These are phyloP conservation scores for Boletus fagicola DNA, from an alignment of 768 basidiomycete species.

Conservation along the genomic window DNA sequence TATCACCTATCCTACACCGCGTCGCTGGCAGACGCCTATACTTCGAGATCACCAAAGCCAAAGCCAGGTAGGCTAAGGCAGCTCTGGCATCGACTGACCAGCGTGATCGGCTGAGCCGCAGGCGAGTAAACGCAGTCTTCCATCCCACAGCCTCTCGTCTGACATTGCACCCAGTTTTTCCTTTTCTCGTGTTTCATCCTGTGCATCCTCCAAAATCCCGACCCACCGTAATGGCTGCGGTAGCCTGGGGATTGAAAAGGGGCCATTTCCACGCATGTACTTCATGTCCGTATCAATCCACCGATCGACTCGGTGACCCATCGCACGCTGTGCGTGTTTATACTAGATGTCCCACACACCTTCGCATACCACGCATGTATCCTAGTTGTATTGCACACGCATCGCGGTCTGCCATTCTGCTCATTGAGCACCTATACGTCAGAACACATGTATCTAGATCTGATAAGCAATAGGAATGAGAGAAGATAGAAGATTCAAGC, in stretches of 20 bases:
- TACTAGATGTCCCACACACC: constrained; percentile 11
- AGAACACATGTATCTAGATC: constrained; percentile 14
- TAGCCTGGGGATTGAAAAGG: background rate
- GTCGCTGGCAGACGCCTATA: constrained; percentile 32
- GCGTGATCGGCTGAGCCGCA: constrained; percentile 17
- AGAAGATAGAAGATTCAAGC: constrained; percentile 12
- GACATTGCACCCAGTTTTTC: background rate
- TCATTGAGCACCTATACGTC: constrained; percentile 12
- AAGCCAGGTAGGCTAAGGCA: constrained; percentile 27
- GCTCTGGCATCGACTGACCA: constrained; percentile 28
- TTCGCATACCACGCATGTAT: constrained; percentile 21
- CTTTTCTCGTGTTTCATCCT: background rate
- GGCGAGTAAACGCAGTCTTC: background rate
- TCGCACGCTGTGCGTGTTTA: constrained; percentile 27
- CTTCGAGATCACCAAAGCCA: constrained; percentile 14
- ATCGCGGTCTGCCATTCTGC: constrained; percentile 7
- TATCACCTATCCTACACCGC: constrained; percentile 30
- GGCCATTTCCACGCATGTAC: constrained; percentile 4
- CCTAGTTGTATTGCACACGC: constrained; percentile 15
- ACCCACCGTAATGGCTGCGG: background rate
- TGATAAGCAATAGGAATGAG: constrained; percentile 6
- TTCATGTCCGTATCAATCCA: constrained; percentile 16
- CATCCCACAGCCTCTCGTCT: background rate
- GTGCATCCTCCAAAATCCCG: background rate
- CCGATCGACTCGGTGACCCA: constrained; percentile 21